Evolutionary conservation across 495 filamentous ascomycete species (phyloP).

Genomic region (Echria macrotheca): DNA sequence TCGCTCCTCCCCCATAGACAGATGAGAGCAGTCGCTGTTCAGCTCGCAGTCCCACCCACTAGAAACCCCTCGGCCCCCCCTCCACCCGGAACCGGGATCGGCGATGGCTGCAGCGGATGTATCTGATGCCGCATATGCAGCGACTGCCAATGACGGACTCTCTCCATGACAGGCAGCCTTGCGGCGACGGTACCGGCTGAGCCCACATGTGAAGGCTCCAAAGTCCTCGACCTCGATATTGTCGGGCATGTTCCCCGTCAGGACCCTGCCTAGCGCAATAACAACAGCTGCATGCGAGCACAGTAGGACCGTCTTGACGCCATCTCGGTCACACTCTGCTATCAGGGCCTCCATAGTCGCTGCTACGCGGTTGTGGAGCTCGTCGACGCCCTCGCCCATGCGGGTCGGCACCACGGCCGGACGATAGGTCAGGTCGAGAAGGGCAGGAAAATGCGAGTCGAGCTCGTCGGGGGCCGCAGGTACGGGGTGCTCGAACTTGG

Average conservation of each 20-base stretch:
- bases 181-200: constrained; percentile 53
- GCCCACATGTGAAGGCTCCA: constrained; percentile 73
- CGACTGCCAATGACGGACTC: too few relatives aligned
- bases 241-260: constrained; percentile 72
- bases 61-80: constrained; percentile 58
- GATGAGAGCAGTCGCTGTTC: constrained; percentile 75
- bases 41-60: constrained; percentile 75
- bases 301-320: constrained; percentile 62
- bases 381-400: constrained; percentile 68
- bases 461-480: constrained; percentile 60
- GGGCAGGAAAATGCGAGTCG: constrained; percentile 56
- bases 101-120: constrained; percentile 26
- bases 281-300: constrained; percentile 88
- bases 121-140: too few relatives aligned
- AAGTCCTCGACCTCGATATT: constrained; percentile 71
- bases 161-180: background rate
- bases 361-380: constrained; percentile 76
- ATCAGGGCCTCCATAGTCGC: constrained; percentile 67
- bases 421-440: constrained; percentile 48
- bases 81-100: constrained; percentile 48
- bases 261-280: constrained; percentile 73
- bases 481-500: constrained; percentile 75
- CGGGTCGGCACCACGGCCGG: constrained; percentile 59
- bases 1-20: constrained; percentile 76
- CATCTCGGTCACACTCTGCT: constrained; percentile 57